Evolutionary conservation across 2,329 filamentous ascomycete genomes (phyloP), one percentile per base, ranked within the genome.

Genomic region (Helotiales sp.): DNA sequence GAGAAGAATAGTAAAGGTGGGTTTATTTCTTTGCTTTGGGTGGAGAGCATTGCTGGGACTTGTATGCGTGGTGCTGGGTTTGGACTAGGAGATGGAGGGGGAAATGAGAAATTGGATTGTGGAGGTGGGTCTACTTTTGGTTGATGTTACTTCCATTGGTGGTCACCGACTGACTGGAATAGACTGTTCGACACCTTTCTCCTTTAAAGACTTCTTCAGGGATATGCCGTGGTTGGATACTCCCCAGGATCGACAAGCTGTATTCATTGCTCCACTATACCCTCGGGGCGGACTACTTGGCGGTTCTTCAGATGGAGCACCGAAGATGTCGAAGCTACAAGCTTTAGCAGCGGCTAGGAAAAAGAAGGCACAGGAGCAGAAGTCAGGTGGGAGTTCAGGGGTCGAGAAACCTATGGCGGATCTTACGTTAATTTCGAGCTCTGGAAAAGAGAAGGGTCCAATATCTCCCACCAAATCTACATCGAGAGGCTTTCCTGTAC

Each of bases 321-420:
- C 87, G 2, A 96, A 94, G 75, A 85, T 92, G 79, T 97, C 95
- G 5, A 99, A 99, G 75, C 83, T 99, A 54, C 95, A 97, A 74
- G 93, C 93, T 57, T 82, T 99, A 49, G 94, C 95, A 61, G 93
- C 93, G 37, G 91, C 92, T 63, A 86, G 93, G 30, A 94, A 93
- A 77, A 94, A 92, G 80, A 97, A 93, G 78, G 89, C 89, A 15
- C 89, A 89, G 32, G 89, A 90, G 45, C 89, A 86, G 73, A 82
- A 78, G 52, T 66, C 74, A 50, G 63, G 49, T 57, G 64, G 32
- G 22, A 61, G 43, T 24, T 66, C 65, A 3, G 73, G 68, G 8
- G 67, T 75, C 2, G 74, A 75, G 57, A 72, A 73, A 49, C 70
- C 75, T 6, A 71, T 76, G 73, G 71, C 71, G 2, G 68, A 67